Conservation (phyloP, 2,329 filamentous ascomycete species). For the Alternaria solani region DNA sequence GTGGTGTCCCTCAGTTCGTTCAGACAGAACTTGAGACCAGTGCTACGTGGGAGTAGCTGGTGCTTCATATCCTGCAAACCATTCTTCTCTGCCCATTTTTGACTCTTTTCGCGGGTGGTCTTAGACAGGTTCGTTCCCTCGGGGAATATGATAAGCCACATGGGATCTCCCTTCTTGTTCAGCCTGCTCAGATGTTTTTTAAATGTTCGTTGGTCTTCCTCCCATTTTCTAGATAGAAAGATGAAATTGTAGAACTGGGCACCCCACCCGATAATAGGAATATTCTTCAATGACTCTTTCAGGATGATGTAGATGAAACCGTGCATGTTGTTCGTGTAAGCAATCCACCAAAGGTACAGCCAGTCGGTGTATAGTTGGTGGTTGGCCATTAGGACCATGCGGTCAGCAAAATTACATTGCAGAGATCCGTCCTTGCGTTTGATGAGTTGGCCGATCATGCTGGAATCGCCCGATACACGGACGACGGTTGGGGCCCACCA, state of each 20-base stretch:
- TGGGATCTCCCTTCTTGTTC: constrained; percentile 74
- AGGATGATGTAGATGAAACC: constrained; percentile 90
- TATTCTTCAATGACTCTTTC: constrained; percentile 83
- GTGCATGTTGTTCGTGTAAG: constrained; percentile 84
- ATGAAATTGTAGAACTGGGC: constrained; percentile 91
- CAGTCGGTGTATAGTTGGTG: constrained; percentile 91
- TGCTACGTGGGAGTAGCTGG: constrained; percentile 78
- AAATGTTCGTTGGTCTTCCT: constrained; percentile 77
- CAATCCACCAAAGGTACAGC: constrained; percentile 93
- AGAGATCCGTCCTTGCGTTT: constrained; percentile 75
- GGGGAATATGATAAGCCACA: constrained; percentile 90
- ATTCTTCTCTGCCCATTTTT: constrained; percentile 78
- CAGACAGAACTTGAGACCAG: constrained; percentile 80
- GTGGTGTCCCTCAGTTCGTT: constrained; percentile 76
- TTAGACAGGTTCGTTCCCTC: constrained; percentile 83
- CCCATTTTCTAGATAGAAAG: constrained; percentile 90
- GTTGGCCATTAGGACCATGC: constrained; percentile 84
- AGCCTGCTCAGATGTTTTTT: constrained; percentile 76
- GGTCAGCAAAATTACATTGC: constrained; percentile 80
- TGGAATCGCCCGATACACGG: constrained; percentile 82
- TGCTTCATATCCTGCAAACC: constrained; percentile 77
- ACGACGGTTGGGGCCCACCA: constrained; percentile 88
- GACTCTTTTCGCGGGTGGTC: constrained; percentile 74
- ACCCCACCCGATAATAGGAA: constrained; percentile 80
- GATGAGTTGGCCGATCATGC: constrained; percentile 77